A percentile compares a stretch with the other conserved stretches of the same genome.
Evolutionary conservation across 2,329 filamentous ascomycete species (phyloP).

Genomic region (Aspergillus brasiliensis): DNA sequence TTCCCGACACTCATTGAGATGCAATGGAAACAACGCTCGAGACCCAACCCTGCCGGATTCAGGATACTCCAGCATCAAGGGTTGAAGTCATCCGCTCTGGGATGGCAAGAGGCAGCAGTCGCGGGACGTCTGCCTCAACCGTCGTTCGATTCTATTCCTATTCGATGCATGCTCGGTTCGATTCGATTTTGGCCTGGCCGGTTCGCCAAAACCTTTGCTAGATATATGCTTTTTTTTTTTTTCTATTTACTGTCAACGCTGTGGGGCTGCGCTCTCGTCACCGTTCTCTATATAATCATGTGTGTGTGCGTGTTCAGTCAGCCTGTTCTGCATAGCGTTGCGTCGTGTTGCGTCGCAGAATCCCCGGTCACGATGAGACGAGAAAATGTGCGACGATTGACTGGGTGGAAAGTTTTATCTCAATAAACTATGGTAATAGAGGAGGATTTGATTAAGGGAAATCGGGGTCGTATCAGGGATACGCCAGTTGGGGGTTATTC

Average conservation of each 20-base stretch:
- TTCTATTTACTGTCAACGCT: background rate
- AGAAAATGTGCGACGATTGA: background rate
- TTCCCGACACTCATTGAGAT: slow-evolving; percentile 50
- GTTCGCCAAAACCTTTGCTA: slow-evolving; percentile 7
- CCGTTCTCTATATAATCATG: background rate
- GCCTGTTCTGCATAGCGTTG: background rate
- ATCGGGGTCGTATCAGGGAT: slow-evolving; percentile 3
- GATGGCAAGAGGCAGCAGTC: background rate
- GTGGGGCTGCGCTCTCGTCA: slow-evolving; percentile 6
- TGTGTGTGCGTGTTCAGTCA: background rate
- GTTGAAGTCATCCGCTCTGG: background rate
- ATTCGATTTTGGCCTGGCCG: slow-evolving; percentile 3
- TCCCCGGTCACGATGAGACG: background rate
- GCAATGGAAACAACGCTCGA: slow-evolving; percentile 1
- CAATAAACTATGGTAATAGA: background rate
- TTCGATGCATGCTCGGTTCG: slow-evolving; percentile 1
- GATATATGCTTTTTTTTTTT: slow-evolving; percentile 1
- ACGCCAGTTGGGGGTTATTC: background rate
- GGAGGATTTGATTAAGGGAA: background rate
- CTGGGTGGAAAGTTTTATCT: background rate
- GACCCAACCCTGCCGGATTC: slow-evolving; percentile 26
- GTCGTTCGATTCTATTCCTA: background rate
- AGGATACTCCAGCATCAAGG: slow-evolving; percentile 28
- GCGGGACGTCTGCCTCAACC: background rate
- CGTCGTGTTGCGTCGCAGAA: background rate